These are phyloP conservation scores for Mrakia hoshinonis DNA, from an alignment of 768 basidiomycete species.

Conservation along the genomic window DNA sequence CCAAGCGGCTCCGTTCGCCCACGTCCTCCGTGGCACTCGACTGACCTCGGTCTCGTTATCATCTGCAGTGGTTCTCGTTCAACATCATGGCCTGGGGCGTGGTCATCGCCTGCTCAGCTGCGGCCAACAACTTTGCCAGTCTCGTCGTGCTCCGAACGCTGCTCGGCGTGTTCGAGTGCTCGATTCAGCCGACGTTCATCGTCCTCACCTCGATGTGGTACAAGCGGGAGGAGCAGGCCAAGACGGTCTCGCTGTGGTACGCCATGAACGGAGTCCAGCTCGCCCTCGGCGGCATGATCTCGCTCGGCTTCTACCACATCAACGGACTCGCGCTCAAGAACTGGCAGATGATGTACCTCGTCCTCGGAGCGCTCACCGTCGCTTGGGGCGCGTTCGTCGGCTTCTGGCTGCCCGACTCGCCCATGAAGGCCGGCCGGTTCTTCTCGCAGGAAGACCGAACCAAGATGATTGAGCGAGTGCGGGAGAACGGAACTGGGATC, in stretches of 20 bases:
- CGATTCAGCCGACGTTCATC: constrained; percentile 13
- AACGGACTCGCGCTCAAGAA: constrained; percentile 45
- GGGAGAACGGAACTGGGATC: constrained; percentile 45
- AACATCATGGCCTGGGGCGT: constrained; percentile 41
- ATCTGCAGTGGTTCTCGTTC: constrained; percentile 35
- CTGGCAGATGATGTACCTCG: constrained; percentile 44
- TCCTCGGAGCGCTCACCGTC: constrained; percentile 31
- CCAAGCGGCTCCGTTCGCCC: no score
- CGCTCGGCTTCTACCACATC: constrained; percentile 37
- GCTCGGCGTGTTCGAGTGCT: constrained; percentile 22
- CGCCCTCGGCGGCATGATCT: constrained; percentile 19
- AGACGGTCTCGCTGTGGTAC: not conserved
- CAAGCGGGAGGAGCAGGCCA: constrained; percentile 20
- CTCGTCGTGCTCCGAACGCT: constrained; percentile 36
- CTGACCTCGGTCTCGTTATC: not conserved
- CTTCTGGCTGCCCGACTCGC: constrained; percentile 47
- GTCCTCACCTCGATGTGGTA: constrained; percentile 23
- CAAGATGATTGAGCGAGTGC: constrained; percentile 49
- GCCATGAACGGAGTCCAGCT: constrained; percentile 20
- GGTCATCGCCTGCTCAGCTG: constrained; percentile 42
- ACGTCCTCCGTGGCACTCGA: no score
- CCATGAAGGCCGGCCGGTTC: constrained; percentile 32
- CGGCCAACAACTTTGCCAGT: constrained; percentile 44
- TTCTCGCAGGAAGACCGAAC: constrained; percentile 29
- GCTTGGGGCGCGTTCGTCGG: constrained; percentile 48